Evolutionary conservation across 352 stramenopile species (phyloP).

Genomic region (Phytophthora palmivora): DNA sequence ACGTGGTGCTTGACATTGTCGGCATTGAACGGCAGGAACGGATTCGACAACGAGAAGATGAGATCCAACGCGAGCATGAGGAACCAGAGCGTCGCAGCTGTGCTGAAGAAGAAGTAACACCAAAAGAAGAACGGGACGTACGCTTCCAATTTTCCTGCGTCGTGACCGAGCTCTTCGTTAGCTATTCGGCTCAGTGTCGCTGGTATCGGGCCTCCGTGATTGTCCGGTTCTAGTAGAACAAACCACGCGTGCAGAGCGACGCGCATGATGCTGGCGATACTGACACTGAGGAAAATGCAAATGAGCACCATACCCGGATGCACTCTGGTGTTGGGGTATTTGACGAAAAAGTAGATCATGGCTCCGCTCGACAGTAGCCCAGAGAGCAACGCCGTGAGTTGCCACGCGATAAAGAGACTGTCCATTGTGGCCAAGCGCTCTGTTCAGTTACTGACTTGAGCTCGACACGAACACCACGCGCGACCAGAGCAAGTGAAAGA

Average conservation of each 20-base stretch:
- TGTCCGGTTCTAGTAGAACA: conserved; percentile 16
- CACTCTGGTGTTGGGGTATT: conserved; percentile 60
- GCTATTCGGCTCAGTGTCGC: conserved; percentile 71
- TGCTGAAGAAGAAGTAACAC: conserved; percentile 86
- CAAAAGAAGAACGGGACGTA: conserved; percentile 87
- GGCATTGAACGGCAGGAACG: conserved; percentile 87
- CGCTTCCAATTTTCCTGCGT: conserved; percentile 35
- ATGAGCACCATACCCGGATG: conserved; percentile 81
- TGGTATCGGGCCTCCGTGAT: conserved; percentile 29
- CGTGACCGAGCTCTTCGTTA: conserved; percentile 56
- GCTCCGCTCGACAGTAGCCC: conserved; percentile 52
- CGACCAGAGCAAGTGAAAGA: conserved; percentile 13
- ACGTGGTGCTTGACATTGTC: conserved; percentile 89
- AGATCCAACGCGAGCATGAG: conserved; percentile 88
- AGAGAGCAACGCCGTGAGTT: conserved; percentile 71
- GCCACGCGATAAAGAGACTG: conserved; percentile 75
- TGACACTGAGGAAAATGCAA: conserved; percentile 78
- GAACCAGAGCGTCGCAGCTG: conserved; percentile 81
- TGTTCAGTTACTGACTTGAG: conserved; percentile 14
- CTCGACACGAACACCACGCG: conserved; percentile 28
- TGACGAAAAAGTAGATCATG: conserved; percentile 82
- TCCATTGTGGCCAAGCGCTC: conserved; percentile 42
- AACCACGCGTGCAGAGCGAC: conserved; percentile 71
- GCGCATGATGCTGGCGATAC: conserved; percentile 70
- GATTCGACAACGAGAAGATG: conserved; percentile 89